Base-by-base conservation (phyloP, 73 alveolate species). In the Blepharisma japonicum region DNA sequence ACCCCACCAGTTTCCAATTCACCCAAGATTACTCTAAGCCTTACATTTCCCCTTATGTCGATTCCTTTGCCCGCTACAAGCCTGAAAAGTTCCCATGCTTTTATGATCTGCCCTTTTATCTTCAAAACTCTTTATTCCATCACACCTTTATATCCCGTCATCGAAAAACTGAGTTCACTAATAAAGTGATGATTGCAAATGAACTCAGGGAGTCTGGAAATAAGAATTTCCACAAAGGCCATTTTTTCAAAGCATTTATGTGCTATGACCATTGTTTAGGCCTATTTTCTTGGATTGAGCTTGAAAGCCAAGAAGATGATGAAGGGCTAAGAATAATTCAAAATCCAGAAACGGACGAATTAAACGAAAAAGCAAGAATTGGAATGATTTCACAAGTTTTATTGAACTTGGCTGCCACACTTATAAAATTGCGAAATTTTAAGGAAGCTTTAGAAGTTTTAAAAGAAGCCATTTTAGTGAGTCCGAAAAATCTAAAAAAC, bases 181-280 rank as follows among this genome's bases (percentile, higher is more conserved):
- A 11, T 53, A 53, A 53, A 53, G 67, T 53, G n/a, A 20, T 20
- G 27, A 53, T 53, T 14, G 67, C 67, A 20, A 53, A 53, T 53
- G 67, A 53, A 53, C 67, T 53, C 23, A 11, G 67, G 23, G 67
- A 53, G 4, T 53, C 27, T 53, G 67, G 67, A 20, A 53, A 53
- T 53, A 53, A 53, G 23, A 53, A 53, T 53, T 53, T 53, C 67
- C n/a, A 53, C 4, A 53, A 53, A 53, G 67, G 67, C n/a, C 67
- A 20, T 53, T 53, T 53, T 53, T 11, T 14, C 23, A 53, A 20
- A 53, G 67, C 67, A 53, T 53, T 11, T 53, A 11, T 53, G 27
- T 53, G 67, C 23, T 53, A 53, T 53, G 67, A 53, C 2, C 67
- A 53, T 53, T 11, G 27, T 3, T 53, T 53, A 14, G 67, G 67